Evolutionary conservation across 2,329 filamentous ascomycete genomes (phyloP).

Genomic region (Alternaria sp.): DNA sequence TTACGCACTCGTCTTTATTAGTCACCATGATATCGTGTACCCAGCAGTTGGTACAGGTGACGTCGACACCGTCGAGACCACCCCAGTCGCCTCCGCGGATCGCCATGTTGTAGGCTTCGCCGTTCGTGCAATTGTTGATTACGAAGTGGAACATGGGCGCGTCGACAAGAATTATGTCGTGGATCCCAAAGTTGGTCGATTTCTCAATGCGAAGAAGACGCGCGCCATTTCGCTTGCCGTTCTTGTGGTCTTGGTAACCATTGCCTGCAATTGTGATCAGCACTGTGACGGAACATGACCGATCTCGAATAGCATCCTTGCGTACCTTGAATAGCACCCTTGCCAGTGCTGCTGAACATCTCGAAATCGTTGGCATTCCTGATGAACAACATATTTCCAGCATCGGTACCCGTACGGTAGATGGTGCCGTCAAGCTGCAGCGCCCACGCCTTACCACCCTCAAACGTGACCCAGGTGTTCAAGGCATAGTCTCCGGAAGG

Average conservation of each 20-base stretch:
- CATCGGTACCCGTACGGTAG: conserved; percentile 58
- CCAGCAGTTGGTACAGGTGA: conserved; percentile 63
- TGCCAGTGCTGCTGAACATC: conserved; percentile 59
- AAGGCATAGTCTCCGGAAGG: conserved; percentile 59
- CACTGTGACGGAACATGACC: not conserved
- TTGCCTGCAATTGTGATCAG: conserved; percentile 37
- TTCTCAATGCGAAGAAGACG: conserved; percentile 56
- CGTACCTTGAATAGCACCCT: conserved; percentile 58
- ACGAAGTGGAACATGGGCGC: conserved; percentile 59
- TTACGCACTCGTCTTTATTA: conserved; percentile 68
- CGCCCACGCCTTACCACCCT: conserved; percentile 56
- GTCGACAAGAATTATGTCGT: conserved; percentile 59
- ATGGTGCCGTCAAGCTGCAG: conserved; percentile 62
- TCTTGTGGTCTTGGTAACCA: conserved; percentile 58
- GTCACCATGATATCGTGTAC: conserved; percentile 67
- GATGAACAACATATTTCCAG: conserved; percentile 62
- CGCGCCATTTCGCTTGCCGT: conserved; percentile 51
- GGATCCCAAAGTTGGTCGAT: conserved; percentile 56
- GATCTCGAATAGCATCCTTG: not conserved
- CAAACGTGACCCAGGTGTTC: conserved; percentile 57
- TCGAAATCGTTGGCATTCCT: conserved; percentile 60
- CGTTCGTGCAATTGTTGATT: conserved; percentile 59
- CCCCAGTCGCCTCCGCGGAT: conserved; percentile 61
- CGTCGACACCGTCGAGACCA: conserved; percentile 64
- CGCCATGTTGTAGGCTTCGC: conserved; percentile 63